Percentiles rank a stretch among this genome's conserved stretches.
Evolutionary conservation across 2,329 filamentous ascomycete genomes (phyloP).

Genomic region (Knufia fluminis): DNA sequence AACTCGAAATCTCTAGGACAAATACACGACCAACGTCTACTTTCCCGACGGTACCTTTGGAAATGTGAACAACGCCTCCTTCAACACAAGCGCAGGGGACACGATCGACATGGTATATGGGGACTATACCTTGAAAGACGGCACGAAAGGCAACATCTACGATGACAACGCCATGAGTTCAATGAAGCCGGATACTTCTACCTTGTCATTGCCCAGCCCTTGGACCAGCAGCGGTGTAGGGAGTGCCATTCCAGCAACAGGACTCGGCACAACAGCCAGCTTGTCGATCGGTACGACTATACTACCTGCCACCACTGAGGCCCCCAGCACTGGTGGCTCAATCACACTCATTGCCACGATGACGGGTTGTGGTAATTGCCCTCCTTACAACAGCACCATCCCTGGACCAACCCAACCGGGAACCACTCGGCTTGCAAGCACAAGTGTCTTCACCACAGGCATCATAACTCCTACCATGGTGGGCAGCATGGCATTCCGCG

Average conservation of each 20-base stretch:
- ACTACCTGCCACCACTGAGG: neutral
- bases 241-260: slow-evolving; percentile 36
- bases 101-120: slow-evolving; percentile 38
- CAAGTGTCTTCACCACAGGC: neutral
- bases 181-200: slow-evolving; percentile 36
- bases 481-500: neutral
- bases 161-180: slow-evolving; percentile 24
- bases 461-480: slow-evolving; percentile 2
- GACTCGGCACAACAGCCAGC: slow-evolving; percentile 28
- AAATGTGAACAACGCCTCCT: slow-evolving; percentile 37
- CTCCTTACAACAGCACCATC: neutral
- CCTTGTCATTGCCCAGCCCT: slow-evolving; percentile 36
- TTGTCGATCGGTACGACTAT: slow-evolving; percentile 19
- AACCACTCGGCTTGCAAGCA: neutral
- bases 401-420: slow-evolving; percentile 1
- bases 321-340: slow-evolving; percentile 5
- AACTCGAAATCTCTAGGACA: slow-evolving; percentile 28
- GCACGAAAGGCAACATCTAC: slow-evolving; percentile 39
- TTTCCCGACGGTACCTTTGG: slow-evolving; percentile 41
- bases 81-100: slow-evolving; percentile 30
- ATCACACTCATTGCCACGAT: slow-evolving; percentile 8
- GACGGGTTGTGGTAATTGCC: slow-evolving; percentile 4
- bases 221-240: slow-evolving; percentile 40
- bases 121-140: slow-evolving; percentile 32
- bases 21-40: slow-evolving; percentile 43